Percentiles rank a stretch among this genome's conserved stretches.
Conservation (phyloP, 148 eudicot species). For the Silene uniflora region DNA sequence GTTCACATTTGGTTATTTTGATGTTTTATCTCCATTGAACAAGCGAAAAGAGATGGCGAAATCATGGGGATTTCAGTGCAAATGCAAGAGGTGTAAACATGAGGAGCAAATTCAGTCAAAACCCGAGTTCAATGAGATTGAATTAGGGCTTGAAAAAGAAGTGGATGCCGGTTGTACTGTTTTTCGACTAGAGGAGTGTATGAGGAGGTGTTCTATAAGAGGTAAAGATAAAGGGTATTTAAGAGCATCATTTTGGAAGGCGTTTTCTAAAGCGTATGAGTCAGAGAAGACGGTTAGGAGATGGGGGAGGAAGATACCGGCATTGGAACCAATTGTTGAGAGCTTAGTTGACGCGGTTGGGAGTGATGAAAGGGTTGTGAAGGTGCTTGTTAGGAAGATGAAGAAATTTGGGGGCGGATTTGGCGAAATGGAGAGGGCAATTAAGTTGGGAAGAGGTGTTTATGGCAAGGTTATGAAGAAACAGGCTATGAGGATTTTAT, state of each 20-base stretch:
- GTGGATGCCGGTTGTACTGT: constrained; percentile 52
- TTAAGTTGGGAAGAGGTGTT: constrained; percentile 85
- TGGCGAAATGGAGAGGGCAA: constrained; percentile 67
- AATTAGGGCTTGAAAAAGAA: constrained; percentile 53
- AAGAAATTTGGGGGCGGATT: constrained; percentile 48
- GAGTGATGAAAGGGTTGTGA: constrained; percentile 67
- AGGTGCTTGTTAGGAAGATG: constrained; percentile 48
- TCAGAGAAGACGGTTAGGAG: constrained; percentile 58
- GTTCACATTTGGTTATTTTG: constrained; percentile 73
- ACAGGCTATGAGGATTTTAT: constrained; percentile 63
- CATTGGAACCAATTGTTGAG: constrained; percentile 52
- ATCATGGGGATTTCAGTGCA: constrained; percentile 70
- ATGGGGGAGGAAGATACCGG: constrained; percentile 78
- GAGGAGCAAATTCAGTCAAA: constrained; percentile 46
- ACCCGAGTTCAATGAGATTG: constrained; percentile 63
- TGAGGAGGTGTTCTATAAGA: constrained; percentile 57
- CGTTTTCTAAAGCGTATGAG: constrained; percentile 43
- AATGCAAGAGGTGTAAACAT: constrained; percentile 65
- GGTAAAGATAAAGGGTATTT: constrained; percentile 74
- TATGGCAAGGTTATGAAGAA: constrained; percentile 87
- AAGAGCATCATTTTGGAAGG: constrained; percentile 80
- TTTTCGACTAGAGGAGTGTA: constrained; percentile 68
- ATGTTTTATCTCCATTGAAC: constrained; percentile 47
- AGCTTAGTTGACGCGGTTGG: constrained; percentile 67
- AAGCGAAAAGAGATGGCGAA: constrained; percentile 57